Base-by-base conservation (phyloP, 176 grass and related monocot species). In the Musa schizocarpa region DNA sequence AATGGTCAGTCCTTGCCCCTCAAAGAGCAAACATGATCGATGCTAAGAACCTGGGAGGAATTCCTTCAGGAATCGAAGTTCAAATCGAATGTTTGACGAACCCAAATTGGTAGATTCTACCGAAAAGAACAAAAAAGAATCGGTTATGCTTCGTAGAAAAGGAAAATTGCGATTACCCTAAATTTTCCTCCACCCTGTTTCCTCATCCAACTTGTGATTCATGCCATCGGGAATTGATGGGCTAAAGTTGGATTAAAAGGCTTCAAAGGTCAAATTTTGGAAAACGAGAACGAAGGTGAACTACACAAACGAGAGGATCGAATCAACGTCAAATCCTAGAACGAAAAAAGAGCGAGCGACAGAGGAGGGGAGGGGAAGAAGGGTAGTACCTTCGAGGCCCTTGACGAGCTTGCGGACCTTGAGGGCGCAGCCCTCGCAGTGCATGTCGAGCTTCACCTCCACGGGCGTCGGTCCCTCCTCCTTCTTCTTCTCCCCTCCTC, bases 391-490 rank as follows among this genome's bases (percentile, higher is more conserved):
- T 50, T 79, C 75, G 27, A 82, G 54, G 51, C 13, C 51, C 79
- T 78, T 92, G 81, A 92, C 81, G 73, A 87, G 81, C 73, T 73
- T 80, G 73, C 79, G 81, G 50, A 92, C 80, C 82, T 92, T 92
- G 78, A 16, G 65, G 34, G 90, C 87, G 84, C 90, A 92, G n/a
- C 90, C 90, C 64, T 87, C 84, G 79, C 90, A 92, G 80, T 92
- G 90, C 90, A 92, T 80, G 49, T 92, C 90, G 52, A 89, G 80
- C 84, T 89, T 92, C 14, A 92, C 71, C 12, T 86, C 84, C 16
- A 92, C 76, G 20, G 78, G 49, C 23, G 43, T 13, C 52, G 53
- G 75, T 65, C 49, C 63, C 5, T 73, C 74, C 71, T 85, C 74
- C 78, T 83, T 77, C 64, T 86, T 77, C 5, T 25, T 61, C 70